These are phyloP conservation scores for Drechslera avenae DNA, from an alignment of 2,329 filamentous ascomycete species.

Conservation along the genomic window DNA sequence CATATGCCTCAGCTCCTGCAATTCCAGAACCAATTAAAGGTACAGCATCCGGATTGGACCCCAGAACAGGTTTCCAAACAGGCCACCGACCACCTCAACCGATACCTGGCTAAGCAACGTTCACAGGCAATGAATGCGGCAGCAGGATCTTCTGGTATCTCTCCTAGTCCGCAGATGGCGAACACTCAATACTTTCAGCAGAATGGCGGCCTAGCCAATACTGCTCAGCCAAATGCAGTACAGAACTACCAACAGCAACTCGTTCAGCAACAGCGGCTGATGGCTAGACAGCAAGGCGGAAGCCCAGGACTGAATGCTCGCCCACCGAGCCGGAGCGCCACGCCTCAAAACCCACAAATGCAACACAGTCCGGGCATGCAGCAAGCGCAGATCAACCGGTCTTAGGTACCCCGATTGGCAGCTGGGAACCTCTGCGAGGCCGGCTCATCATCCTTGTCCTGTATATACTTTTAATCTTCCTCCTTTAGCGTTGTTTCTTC, in stretches of 20 bases:
- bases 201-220: conserved; percentile 37
- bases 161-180: conserved; percentile 39
- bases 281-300: conserved; percentile 40
- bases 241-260: conserved; percentile 47
- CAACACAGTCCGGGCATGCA: conserved; percentile 43
- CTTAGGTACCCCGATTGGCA: conserved; percentile 13
- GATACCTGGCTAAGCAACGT: conserved; percentile 41
- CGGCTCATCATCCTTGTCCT: conserved; percentile 22
- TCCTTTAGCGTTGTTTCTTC: conserved; percentile 21
- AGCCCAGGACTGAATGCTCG: conserved; percentile 41
- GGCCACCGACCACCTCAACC: conserved; percentile 43
- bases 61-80: conserved; percentile 42
- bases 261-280: conserved; percentile 46
- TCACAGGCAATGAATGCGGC: conserved; percentile 47
- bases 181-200: conserved; percentile 43
- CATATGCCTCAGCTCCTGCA: conserved; percentile 44
- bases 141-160: conserved; percentile 40
- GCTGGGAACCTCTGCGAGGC: conserved; percentile 23
- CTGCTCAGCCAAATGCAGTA: conserved; percentile 41
- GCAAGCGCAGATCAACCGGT: conserved; percentile 39
- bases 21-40: conserved; percentile 40
- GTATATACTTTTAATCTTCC: conserved; percentile 42
- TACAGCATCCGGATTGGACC: conserved; percentile 45
- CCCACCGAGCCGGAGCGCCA: conserved; percentile 46
- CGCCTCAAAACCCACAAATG: conserved; percentile 45